A percentile compares a stretch with the other conserved stretches of the same genome.
These are phyloP conservation scores for Trametes meyenii DNA, from an alignment of 768 basidiomycete species.

Conservation along the genomic window DNA sequence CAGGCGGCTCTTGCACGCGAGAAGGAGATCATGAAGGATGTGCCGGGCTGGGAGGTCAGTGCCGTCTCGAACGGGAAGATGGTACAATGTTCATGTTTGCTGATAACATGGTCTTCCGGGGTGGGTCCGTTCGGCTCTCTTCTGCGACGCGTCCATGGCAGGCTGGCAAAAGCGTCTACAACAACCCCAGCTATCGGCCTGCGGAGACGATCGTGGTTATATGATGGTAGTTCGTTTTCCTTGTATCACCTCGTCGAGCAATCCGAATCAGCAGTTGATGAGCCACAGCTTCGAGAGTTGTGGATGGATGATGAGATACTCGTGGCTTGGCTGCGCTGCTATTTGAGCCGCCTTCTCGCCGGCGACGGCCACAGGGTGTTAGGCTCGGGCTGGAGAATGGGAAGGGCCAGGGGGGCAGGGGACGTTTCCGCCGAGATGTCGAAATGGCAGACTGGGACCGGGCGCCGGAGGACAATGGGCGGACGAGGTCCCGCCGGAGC, in stretches of 20 bases:
- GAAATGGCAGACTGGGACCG: not conserved
- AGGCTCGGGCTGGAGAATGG: not conserved
- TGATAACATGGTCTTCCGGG: slow-evolving; percentile 24
- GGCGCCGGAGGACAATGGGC: slow-evolving; percentile 22
- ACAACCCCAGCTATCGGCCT: slow-evolving; percentile 70
- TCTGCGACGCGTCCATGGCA: slow-evolving; percentile 37
- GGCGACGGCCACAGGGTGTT: not conserved
- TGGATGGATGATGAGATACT: slow-evolving; percentile 21
- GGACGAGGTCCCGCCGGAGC: not conserved
- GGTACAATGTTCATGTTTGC: slow-evolving; percentile 20
- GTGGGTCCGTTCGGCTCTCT: slow-evolving; percentile 23
- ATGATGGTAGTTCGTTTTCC: slow-evolving; percentile 38
- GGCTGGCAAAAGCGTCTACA: slow-evolving; percentile 87
- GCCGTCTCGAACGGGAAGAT: slow-evolving; percentile 28
- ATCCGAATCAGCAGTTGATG: slow-evolving; percentile 28
- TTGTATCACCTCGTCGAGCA: slow-evolving; percentile 27
- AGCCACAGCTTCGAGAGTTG: slow-evolving; percentile 20
- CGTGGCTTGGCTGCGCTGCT: slow-evolving; percentile 6
- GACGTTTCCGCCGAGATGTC: slow-evolving; percentile 17
- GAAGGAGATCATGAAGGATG: slow-evolving; percentile 92
- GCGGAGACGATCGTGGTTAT: slow-evolving; percentile 61
- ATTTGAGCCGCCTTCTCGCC: not conserved
- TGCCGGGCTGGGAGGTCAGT: slow-evolving; percentile 92
- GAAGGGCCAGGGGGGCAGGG: too few species aligned
- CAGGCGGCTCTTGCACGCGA: slow-evolving; percentile 80